Base-by-base conservation (phyloP, 176 grass and related monocot species). In the Cocos nucifera region DNA sequence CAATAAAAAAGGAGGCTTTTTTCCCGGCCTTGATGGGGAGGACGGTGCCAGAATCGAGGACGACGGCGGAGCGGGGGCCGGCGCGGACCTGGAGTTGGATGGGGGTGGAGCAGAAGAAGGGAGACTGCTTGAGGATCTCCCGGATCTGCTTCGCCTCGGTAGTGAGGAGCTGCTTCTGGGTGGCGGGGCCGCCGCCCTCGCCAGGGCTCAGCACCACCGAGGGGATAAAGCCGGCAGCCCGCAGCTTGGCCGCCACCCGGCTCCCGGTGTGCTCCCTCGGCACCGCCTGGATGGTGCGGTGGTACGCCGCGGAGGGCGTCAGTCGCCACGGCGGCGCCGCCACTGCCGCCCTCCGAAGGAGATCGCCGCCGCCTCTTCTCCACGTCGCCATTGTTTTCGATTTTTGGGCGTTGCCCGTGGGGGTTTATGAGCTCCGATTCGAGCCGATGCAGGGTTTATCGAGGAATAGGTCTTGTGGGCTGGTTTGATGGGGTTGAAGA, bases 31-130 rank as follows among this genome's bases (percentile, higher is more conserved):
- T 85, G 24, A 91, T 73, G 5, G 92, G 92, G 16, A 97, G 84
- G 51, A 97, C 84, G 66, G 75, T 91, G 17, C 92, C 78, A 2
- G 80, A 78, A 32, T 82, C 78, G 65, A 91, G 56, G 62, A 85
- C 76, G 25, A 75, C 86, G 62, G 71, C 72, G 58, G 92, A 97
- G 28, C 81, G 72, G 56, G 70, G 55, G 22, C 87, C 87, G 17
- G 92, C 87, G 8, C 87, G 87, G 68, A 97, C 80, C 73, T 97
- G 87, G 68, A 97, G 83, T 49, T 66, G 56, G 72, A 91, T 80
- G 22, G 87, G 87, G 55, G 84, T 97, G 55, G 86, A 80, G 68
- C 83, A 86, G 81, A 97, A 97, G 75, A 84, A 88, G 4, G 92
- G 83, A 4, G 87, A 88, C 61, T 88, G 72, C 69, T 97, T 91